phyloP scores from a whole-genome alignment of 2,329 filamentous ascomycete species.

The Alternaria tenuissima region DNA sequence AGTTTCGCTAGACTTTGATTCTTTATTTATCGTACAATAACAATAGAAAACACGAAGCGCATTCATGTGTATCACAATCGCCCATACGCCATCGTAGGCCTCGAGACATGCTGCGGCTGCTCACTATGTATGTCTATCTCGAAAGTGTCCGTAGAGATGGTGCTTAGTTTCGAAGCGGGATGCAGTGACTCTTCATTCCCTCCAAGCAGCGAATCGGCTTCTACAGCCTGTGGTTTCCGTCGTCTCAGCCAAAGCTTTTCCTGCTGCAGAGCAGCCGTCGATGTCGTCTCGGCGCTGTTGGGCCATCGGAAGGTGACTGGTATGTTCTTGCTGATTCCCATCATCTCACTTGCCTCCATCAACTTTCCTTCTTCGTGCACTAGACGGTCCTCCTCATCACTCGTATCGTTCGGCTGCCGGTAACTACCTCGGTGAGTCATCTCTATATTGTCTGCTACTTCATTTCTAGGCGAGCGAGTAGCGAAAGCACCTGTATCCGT shows the following conservation, averaged over 20 bases:
- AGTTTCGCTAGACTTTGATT: background rate
- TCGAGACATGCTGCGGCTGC: background rate
- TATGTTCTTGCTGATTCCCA: background rate
- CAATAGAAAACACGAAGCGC: background rate
- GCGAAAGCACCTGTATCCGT: background rate
- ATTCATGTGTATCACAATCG: background rate
- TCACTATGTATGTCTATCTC: background rate
- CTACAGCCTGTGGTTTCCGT: background rate
- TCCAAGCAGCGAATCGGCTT: background rate
- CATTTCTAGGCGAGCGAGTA: background rate
- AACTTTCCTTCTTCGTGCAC: background rate
- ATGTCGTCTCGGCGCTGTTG: background rate
- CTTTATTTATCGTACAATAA: too few species aligned
- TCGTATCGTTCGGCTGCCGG: background rate
- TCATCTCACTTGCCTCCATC: background rate
- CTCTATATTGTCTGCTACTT: background rate
- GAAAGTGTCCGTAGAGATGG: background rate
- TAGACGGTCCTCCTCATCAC: background rate
- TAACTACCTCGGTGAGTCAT: background rate
- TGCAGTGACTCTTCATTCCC: background rate
- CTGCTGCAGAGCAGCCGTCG: background rate
- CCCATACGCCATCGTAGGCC: background rate
- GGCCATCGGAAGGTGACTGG: background rate
- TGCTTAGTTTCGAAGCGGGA: background rate
- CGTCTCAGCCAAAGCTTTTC: background rate